Evolutionary conservation across 148 eudicot genomes (phyloP), one percentile per base, ranked within the genome.

Genomic region (Rhododendron mucronatum): DNA sequence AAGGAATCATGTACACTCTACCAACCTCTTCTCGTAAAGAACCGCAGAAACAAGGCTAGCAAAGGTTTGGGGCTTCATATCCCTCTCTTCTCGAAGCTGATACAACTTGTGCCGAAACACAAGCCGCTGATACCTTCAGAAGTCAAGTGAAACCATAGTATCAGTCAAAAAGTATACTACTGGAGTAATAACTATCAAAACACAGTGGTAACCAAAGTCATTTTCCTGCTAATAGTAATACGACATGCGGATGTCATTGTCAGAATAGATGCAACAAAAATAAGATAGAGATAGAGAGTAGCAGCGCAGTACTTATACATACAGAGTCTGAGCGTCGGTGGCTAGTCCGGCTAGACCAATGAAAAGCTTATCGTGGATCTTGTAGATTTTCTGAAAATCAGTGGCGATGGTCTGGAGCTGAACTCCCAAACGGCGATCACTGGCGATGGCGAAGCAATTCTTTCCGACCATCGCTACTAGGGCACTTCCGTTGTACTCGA

Each of bases 401-500:
- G 99, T 96, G 9, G 98, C 97, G 51, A 96, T 84, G 1, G 99
- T 96, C 88, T 96, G 98, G 41, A 96, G 93, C 86, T 96, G 99
- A 87, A 96, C 98, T 0, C 99, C 99, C 5, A 96, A 91, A 44
- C 98, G 85, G n/a, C 99, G 95, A 89, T 96, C 99, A 57, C 98
- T 95, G 9, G 93, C 99, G 30, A 96, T 95, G 35, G 96, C 98
- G 84, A 95, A 93, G 87, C 99, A 96, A 51, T 96, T 95, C 90
- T 95, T 96, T 3, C 99, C 99, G 13, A 96, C 99, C 99, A 96
- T 96, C 10, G 98, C 99, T 59, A 96, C 96, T 18, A 95, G 59
- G 74, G 99, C 94, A 87, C 99, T 96, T 67, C 99, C 99, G 91
- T 96, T 96, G 90, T 96, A 96, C 95, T 96, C 99, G 82, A 96